Base-by-base conservation (phyloP, 2,329 filamentous ascomycete genomes). In the Calonectria pteridis region DNA sequence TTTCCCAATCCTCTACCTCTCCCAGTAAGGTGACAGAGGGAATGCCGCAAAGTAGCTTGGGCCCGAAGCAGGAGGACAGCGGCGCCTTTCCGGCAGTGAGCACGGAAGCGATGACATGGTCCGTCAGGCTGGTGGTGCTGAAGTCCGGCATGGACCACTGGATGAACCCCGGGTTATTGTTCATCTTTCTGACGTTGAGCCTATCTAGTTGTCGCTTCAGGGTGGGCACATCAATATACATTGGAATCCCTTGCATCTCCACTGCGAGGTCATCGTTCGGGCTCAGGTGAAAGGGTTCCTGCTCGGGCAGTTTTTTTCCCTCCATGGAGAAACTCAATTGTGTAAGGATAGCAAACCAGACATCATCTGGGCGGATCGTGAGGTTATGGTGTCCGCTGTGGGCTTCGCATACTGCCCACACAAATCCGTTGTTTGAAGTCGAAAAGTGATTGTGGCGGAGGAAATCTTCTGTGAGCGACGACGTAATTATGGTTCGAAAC, bases 11-110 rank as follows among this genome's bases (percentile, higher is more conserved):
- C 1, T 73, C 69, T 16, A 82, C 78, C 46, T 87, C 83, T 2
- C 89, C 89, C 0, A 88, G 82, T 1, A 91, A 79, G 0, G 89
- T 91, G 0, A 91, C 87, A 0, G 85, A 85, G 0, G 89, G 90
- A 2, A 91, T 82, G 0, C 89, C 89, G 74, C 89, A 91, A 74
- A 85, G 88, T 1, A 75, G 3, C 1, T 0, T 1, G 18, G 67
- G 40, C 1, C 16, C 18, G n/a, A 71, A 76, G 0, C 58, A 20
- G 67, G 73, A 90, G 90, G 74, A 89, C 29, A 85, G 83, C 76
- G 89, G 85, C 81, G 89, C 79, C 0, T 85, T 80, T 2, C 86
- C 87, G 88, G 91, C 90, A 82, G 91, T 86, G 3, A 89, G 63
- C 6, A 90, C 81, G 0, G 85, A 81, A 0, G 86, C 86, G 2